Evolutionary conservation across 331 rosid species (phyloP), one percentile per base, ranked within the genome.

Genomic region (Acacia pycnantha): DNA sequence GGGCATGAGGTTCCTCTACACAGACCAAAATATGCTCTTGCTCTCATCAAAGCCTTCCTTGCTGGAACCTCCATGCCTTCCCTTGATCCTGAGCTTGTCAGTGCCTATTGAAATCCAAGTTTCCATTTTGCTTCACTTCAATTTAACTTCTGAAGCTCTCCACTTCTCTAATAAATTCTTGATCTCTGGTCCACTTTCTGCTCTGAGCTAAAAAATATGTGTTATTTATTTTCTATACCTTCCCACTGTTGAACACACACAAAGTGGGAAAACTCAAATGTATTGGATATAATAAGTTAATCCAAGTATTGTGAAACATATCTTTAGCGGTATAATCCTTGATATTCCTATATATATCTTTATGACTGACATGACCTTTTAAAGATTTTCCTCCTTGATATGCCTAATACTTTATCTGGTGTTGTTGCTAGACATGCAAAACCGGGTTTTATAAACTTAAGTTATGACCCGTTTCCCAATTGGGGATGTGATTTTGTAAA

Each of bases 1-100:
- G 97, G 98, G 22, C 97, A 91, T 21, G 97, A 94, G 90, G 97
- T 94, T 73, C 92, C 98, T 82, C 82, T 94, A 61, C 98, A 92
- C 85, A 89, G 41, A 77, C 97, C 98, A 50, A 92, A 94, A 84
- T 89, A 85, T 80, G 97, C 98, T 72, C 86, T 92, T 8, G 53
- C 88, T 56, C 86, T 94, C 24, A 7, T 90, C 81, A 89, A 90
- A 83, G 24, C 91, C 82, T 94, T 90, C 89, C 76, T 94, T 79
- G 81, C 93, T 68, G 97, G 97, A 67, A 76, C 87, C 77, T 84
- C 97, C 47, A 82, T 94, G 93, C 90, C 93, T 5, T 13, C 81
- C 14, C 73, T 78, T 13, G 77, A 86, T 29, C 46, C 7, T 88
- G 76, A 44, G 54, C 59, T 72, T 8, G 9, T 78, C 78, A 61